A percentile compares a stretch with the other conserved stretches of the same genome.
Evolutionary conservation across 305 asterid species (phyloP).

Genomic region (Fraxinus ornus): DNA sequence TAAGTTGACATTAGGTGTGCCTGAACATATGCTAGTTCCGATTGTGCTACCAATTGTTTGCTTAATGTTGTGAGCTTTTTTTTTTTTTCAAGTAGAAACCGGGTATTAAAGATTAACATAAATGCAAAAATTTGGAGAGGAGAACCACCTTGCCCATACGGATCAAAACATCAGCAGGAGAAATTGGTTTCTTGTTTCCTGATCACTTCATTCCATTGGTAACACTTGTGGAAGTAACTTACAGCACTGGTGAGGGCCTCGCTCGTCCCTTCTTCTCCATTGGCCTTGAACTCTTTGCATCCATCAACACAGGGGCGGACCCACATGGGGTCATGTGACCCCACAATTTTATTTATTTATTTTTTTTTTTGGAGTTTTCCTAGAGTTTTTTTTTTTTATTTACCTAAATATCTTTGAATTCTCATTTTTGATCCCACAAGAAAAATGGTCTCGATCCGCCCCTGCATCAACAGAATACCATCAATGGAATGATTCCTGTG

Average conservation of each 20-base stretch:
- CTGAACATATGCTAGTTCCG: background rate
- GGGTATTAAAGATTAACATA: background rate
- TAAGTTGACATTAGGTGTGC: background rate
- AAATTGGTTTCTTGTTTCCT: background rate
- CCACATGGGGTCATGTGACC: no score
- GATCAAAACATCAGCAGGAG: background rate
- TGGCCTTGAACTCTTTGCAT: background rate
- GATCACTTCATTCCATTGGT: background rate
- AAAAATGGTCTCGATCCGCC: no score
- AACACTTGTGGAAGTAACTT: background rate
- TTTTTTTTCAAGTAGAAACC: background rate
- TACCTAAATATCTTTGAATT: no score
- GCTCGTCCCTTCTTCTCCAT: background rate
- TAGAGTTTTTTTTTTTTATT: no score
- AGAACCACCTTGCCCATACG: background rate
- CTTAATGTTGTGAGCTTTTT: background rate
- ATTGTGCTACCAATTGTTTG: background rate
- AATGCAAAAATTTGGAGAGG: background rate
- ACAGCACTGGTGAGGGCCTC: background rate
- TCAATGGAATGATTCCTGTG: background rate
- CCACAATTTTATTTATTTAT: no score
- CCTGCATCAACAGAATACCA: background rate
- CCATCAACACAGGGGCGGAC: background rate
- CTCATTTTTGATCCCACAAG: no score
- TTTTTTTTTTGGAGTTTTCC: no score